phyloP scores from a whole-genome alignment of 768 basidiomycete species.

The Neoboletus brunneissimus region DNA sequence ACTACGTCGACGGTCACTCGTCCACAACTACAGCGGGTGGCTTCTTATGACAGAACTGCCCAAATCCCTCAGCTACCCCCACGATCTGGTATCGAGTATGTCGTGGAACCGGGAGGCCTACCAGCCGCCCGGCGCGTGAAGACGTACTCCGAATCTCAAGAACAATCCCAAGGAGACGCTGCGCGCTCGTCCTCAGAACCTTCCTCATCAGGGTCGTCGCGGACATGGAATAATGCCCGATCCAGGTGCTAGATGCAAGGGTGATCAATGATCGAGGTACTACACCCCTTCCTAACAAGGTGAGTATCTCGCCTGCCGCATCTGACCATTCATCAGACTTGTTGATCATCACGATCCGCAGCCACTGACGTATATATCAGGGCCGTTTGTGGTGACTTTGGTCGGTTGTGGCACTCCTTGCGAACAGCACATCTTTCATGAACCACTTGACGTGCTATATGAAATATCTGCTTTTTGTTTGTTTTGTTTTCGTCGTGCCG shows the following conservation, averaged over 20 bases:
- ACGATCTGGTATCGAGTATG: constrained; percentile 17
- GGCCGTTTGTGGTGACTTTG: neutral
- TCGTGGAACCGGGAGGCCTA: constrained; percentile 3
- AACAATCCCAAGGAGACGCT: neutral
- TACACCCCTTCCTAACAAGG: neutral
- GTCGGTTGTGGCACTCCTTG: neutral
- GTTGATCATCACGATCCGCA: neutral
- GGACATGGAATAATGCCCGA: constrained; percentile 11
- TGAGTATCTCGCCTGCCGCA: neutral
- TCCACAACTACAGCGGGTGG: neutral
- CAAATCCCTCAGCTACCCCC: constrained; percentile 2
- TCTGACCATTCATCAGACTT: neutral
- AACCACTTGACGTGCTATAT: neutral
- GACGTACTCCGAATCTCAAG: constrained; percentile 4
- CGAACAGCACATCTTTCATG: neutral
- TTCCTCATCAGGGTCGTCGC: constrained; percentile 24
- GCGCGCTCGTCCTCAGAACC: constrained; percentile 7
- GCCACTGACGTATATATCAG: neutral
- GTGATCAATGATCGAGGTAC: constrained; percentile 4
- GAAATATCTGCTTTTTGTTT: neutral
- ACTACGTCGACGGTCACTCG: neutral
- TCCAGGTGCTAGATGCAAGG: constrained; percentile 8
- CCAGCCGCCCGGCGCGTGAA: constrained; percentile 8
- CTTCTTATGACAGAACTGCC: constrained; percentile 8
- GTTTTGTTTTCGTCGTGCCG: neutral